Conservation (phyloP, 805 yeast species). For the Candida yuanshanica region DNA sequence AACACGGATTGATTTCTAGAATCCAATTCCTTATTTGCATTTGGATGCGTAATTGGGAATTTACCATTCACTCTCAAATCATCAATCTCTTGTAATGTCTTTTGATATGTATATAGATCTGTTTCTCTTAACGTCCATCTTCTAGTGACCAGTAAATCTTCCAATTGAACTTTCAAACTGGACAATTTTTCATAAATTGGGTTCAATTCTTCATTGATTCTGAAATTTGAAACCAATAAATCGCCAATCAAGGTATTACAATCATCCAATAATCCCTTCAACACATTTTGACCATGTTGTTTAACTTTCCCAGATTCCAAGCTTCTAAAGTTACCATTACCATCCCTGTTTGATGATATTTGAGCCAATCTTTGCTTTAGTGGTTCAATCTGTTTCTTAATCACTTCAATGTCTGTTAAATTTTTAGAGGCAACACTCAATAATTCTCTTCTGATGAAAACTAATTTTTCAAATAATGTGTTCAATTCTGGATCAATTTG, state of each 20-base stretch:
- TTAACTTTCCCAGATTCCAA: slow-evolving; percentile 28
- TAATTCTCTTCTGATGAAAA: slow-evolving; percentile 57
- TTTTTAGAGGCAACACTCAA: slow-evolving; percentile 44
- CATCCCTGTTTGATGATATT: slow-evolving; percentile 46
- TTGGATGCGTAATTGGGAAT: slow-evolving; percentile 30
- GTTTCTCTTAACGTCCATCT: slow-evolving; percentile 98
- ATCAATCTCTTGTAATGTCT: slow-evolving; percentile 67
- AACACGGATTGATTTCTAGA: slow-evolving; percentile 56
- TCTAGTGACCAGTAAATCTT: slow-evolving; percentile 81
- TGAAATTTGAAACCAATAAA: slow-evolving; percentile 39
- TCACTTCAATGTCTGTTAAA: slow-evolving; percentile 11
- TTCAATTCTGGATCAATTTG: slow-evolving; percentile 44
- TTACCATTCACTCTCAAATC: slow-evolving; percentile 59
- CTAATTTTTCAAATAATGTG: slow-evolving; percentile 49
- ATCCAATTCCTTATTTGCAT: slow-evolving; percentile 4
- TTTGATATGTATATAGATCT: slow-evolving; percentile 81
- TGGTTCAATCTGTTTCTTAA: slow-evolving; percentile 26
- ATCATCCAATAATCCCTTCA: slow-evolving; percentile 77
- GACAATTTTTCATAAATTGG: slow-evolving; percentile 60
- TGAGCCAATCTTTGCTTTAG: slow-evolving; percentile 34
- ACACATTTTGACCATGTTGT: slow-evolving; percentile 39
- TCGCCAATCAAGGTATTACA: slow-evolving; percentile 73
- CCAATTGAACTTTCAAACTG: slow-evolving; percentile 66
- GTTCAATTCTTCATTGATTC: slow-evolving; percentile 45
- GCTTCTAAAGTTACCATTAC: slow-evolving; percentile 47